phyloP scores from a whole-genome alignment of 225 moss, liverwort and hornwort species.

The Pleurozium schreberi region DNA sequence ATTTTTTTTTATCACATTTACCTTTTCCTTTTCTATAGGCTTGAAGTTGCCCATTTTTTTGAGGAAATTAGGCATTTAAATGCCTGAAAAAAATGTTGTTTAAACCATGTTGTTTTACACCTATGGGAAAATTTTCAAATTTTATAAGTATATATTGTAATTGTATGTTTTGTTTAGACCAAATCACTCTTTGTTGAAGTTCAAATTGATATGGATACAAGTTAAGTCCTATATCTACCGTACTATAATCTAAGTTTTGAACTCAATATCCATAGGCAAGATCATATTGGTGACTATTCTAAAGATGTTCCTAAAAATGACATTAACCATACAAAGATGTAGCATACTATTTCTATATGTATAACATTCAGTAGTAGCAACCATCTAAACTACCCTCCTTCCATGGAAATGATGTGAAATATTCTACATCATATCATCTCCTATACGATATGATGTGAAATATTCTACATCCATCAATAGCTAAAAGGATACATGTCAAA shows the following conservation, averaged over 20 bases:
- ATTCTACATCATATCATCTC: too few relatives aligned
- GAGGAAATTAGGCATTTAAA: too few relatives aligned
- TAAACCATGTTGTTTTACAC: background rate
- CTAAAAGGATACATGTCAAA: background rate
- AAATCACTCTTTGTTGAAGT: too few relatives aligned
- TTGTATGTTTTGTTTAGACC: background rate
- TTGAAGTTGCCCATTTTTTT: too few relatives aligned
- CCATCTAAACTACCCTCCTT: fast-evolving
- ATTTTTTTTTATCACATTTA: too few relatives aligned
- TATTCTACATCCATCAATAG: background rate
- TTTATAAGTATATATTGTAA: background rate
- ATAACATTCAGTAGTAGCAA: background rate
- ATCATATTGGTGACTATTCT: background rate
- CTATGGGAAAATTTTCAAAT: background rate
- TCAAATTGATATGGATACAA: too few relatives aligned
- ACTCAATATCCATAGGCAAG: background rate
- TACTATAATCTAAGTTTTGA: too few relatives aligned
- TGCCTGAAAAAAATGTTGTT: too few relatives aligned
- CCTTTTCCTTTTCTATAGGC: too few relatives aligned
- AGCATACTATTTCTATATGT: background rate
- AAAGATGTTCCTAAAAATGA: background rate
- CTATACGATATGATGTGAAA: too few relatives aligned
- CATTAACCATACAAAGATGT: background rate
- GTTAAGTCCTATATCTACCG: too few relatives aligned
- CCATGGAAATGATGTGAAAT: too few relatives aligned